Evolutionary conservation across 2,329 filamentous ascomycete genomes (phyloP), one percentile per base, ranked within the genome.

Genomic region (Tolypocladium amazonense): DNA sequence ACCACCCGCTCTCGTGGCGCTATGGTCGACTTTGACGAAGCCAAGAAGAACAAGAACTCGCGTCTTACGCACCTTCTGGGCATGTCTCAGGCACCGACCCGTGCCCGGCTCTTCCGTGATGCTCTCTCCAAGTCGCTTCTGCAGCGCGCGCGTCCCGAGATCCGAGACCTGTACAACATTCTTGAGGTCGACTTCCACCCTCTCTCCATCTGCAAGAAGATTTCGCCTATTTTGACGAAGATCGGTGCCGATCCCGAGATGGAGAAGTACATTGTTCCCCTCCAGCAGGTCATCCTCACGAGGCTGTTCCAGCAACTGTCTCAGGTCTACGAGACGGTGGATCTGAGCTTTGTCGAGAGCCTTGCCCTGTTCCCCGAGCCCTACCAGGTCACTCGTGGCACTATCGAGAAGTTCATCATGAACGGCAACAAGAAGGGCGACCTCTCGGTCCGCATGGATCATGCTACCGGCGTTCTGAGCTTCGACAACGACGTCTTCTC

Each of bases 381-480:
- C 50, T 97, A 95, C 84, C 89, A 97, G 77, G 92, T 97, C 66
- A 89, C 85, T 64, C 87, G 89, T 58, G 86, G 88, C 65, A 96
- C 90, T 63, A 95, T 99, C 66, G 94, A 99, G 81, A 99, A 97
- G 80, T 99, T 99, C 82, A 97, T 99, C 82, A 99, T 99, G 94
- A 99, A 99, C 76, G 94, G 94, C 64, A 97, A 96, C 84, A 99
- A 99, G 86, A 99, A 99, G 85, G 94, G 94, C 60, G 94, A 99
- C 69, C 83, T 99, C 54, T 89, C 94, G 58, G 95, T 99, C 68
- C 92, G 94, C 63, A 91, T 97, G 76, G 90, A 97, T 72, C 94
- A 99, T 72, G 92, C 92, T 63, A 93, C 92, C 58, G 92, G 94
- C 62, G 90, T 97, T 56, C 85, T 99, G 62, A 97, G 92, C 73